Conservation (phyloP, 2,329 filamentous ascomycete genomes). For the Cercospora nicotianae region DNA sequence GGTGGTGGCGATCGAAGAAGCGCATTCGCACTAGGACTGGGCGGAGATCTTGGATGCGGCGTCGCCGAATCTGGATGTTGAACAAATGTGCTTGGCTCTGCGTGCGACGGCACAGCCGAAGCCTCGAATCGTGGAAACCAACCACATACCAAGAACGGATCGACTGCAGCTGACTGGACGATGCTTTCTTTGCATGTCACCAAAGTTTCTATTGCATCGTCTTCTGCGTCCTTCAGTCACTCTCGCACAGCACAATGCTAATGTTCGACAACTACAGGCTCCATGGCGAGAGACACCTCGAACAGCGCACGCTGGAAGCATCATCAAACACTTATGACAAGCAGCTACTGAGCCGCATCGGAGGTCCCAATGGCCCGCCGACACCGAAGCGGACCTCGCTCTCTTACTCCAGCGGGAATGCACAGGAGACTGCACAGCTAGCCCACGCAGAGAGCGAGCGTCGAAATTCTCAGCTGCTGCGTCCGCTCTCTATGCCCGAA, state of each 20-base stretch:
- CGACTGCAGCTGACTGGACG: conserved; percentile 12
- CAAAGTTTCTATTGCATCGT: not conserved
- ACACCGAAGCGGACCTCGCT: conserved; percentile 51
- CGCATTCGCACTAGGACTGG: not conserved
- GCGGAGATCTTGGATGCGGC: conserved; percentile 1
- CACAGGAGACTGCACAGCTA: conserved; percentile 37
- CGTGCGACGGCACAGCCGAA: conserved; percentile 23
- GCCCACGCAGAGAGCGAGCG: conserved; percentile 43
- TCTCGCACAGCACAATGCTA: conserved; percentile 18
- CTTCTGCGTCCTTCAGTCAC: conserved; percentile 4
- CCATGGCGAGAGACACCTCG: conserved; percentile 61
- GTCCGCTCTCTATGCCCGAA: conserved; percentile 49
- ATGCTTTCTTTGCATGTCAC: conserved; percentile 5
- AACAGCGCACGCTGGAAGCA: conserved; percentile 57
- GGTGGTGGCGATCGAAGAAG: not conserved
- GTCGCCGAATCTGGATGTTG: conserved; percentile 12
- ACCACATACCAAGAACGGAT: conserved; percentile 10
- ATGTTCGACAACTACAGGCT: conserved; percentile 44
- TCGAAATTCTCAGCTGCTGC: conserved; percentile 44
- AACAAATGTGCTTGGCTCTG: conserved; percentile 16
- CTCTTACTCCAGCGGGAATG: conserved; percentile 30
- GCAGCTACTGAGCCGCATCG: conserved; percentile 62
- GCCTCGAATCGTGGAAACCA: conserved; percentile 16
- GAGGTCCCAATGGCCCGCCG: conserved; percentile 52
- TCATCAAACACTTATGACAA: conserved; percentile 65